Evolutionary conservation across 2,329 filamentous ascomycete species (phyloP).

Genomic region (Knoxdaviesia proteae): DNA sequence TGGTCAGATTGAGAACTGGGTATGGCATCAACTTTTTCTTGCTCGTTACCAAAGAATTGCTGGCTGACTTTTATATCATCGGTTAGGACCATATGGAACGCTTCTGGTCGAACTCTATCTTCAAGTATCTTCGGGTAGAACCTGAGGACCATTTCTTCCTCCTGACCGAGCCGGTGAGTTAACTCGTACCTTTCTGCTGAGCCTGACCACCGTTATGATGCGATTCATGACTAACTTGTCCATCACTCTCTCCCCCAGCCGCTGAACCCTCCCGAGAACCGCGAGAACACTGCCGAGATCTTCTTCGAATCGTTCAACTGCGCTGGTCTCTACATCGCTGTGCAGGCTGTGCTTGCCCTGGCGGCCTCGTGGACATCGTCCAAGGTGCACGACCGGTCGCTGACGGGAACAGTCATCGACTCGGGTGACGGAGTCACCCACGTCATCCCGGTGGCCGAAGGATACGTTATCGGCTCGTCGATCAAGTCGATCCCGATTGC

Average conservation of each 20-base stretch:
- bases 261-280: slow-evolving; percentile 93
- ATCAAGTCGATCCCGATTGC: slow-evolving; percentile 99
- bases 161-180: slow-evolving; percentile 75
- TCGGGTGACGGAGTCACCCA: slow-evolving; percentile 98
- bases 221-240: slow-evolving; percentile 1
- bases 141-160: slow-evolving; percentile 98
- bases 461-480: slow-evolving; percentile 95
- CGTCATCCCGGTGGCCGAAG: slow-evolving; percentile 95
- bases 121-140: slow-evolving; percentile 96
- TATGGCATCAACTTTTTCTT: slow-evolving; percentile 18
- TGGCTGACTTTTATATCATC: background rate
- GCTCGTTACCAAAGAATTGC: background rate
- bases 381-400: slow-evolving; percentile 85
- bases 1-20: slow-evolving; percentile 98
- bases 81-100: slow-evolving; percentile 93
- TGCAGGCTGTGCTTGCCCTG: slow-evolving; percentile 88
- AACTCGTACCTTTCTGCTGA: slow-evolving; percentile 1
- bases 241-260: slow-evolving; percentile 32
- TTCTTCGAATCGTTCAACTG: slow-evolving; percentile 99
- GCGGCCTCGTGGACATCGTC: slow-evolving; percentile 97
- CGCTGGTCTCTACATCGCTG: slow-evolving; percentile 93
- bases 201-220: background rate
- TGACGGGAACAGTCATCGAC: slow-evolving; percentile 95
- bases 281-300: slow-evolving; percentile 97
- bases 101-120: slow-evolving; percentile 99